Base-by-base conservation (phyloP, 108 stramenopile species). In the Parmales sp. region DNA sequence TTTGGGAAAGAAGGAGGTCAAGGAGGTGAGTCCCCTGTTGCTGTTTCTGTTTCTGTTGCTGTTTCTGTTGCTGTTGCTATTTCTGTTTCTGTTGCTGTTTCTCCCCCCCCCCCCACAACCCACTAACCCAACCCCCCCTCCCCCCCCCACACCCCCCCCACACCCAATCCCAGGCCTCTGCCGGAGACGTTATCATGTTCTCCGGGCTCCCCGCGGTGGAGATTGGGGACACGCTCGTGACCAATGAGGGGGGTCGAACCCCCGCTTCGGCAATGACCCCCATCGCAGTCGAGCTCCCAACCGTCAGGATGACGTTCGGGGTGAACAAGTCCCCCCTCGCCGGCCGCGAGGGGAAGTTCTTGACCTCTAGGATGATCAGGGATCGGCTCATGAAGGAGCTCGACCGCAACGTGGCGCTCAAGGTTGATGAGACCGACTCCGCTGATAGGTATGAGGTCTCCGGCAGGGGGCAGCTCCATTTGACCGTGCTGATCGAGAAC, bases 251-350 rank as follows among this genome's bases (percentile, higher is more conserved):
- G 37, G 76, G 74, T 66, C 76, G 69, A 3, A 86, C 88, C 69
- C 82, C 85, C 22, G 89, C 87, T 20, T 85, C 81, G 45, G 94
- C 95, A 41, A 78, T 97, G 28, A 80, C 88, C 29, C 96, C 96
- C 26, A 94, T 96, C 74, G 90, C 91, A 19, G 88, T 99, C 8
- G 98, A 99, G 84, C 94, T 92, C 66, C 96, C 98, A 5, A 98
- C 97, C 8, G 94, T 99, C n/a, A 82, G 91, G 64, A 99, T 99
- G 96, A 90, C 93, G 13, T 81, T 99, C 54, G 91, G 93, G 20
- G 98, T 99, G 45, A 99, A 99, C 90, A 98, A 97, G 74, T 91
- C 90, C 2, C 98, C 98, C 44, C 78, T 99, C 50, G 95, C 96
- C 16, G 98, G 98, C 44, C 79, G 92, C 20, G 98, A 98, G 83